Conservation (phyloP, 306 rosid genomes). For the Spatholobus suberectus region DNA sequence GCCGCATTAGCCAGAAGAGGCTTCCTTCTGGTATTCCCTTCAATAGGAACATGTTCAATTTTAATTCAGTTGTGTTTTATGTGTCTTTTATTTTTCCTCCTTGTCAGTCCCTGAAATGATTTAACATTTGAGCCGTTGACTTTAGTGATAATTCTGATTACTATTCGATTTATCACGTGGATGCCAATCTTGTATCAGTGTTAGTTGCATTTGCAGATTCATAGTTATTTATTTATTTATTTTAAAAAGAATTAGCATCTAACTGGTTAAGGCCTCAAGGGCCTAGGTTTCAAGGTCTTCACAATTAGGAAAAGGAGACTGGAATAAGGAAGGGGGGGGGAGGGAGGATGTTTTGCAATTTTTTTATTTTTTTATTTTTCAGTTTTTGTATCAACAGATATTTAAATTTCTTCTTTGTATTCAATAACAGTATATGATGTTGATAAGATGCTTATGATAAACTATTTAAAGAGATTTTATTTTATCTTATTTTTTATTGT, state of each 20-base stretch:
- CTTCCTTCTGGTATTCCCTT: slow-evolving; percentile 64
- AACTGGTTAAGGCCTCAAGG: not conserved
- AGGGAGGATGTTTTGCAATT: not conserved
- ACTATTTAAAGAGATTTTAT: not conserved
- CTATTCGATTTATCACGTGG: slow-evolving; percentile 19
- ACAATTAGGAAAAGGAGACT: not conserved
- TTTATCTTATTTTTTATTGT: not conserved
- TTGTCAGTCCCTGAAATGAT: not conserved
- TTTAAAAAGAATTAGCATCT: not conserved
- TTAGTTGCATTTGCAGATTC: slow-evolving; percentile 19
- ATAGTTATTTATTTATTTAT: not conserved
- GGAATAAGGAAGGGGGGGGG: no score
- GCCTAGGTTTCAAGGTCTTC: not conserved
- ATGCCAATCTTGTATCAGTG: slow-evolving; percentile 3
- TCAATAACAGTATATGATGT: not conserved
- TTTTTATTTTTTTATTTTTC: not conserved
- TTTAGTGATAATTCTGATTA: not conserved
- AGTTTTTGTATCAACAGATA: not conserved
- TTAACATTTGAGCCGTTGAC: not conserved
- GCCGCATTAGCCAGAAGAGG: slow-evolving; percentile 66
- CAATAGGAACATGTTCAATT: not conserved
- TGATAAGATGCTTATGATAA: not conserved
- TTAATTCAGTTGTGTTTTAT: slow-evolving; percentile 5
- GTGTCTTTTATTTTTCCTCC: not conserved
- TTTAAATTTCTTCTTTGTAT: not conserved